Evolutionary conservation across 176 grass and related monocot genomes (phyloP).

Genomic region (Avena insularis): DNA sequence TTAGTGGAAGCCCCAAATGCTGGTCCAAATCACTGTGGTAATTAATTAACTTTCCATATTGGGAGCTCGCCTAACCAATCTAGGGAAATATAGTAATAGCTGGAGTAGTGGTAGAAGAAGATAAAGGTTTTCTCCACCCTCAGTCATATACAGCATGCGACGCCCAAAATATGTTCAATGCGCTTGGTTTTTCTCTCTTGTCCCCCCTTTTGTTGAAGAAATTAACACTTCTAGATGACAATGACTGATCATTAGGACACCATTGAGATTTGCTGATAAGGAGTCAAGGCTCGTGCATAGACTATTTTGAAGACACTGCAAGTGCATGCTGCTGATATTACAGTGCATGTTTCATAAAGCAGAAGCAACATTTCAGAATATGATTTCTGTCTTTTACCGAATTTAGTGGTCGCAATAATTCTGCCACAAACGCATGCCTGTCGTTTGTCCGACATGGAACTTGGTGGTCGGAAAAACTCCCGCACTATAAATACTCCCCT

Average conservation of each 20-base stretch:
- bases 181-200: not conserved
- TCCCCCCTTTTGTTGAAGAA: not conserved
- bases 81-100: conserved; percentile 21
- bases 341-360: not conserved
- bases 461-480: not conserved
- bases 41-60: not conserved
- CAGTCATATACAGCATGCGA: not conserved
- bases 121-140: not conserved
- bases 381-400: no score
- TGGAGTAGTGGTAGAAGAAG: not conserved
- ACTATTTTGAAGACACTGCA: not conserved
- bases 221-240: conserved; percentile 27
- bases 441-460: conserved; percentile 11
- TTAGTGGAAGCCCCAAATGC: not conserved
- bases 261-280: not conserved
- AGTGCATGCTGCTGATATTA: not conserved
- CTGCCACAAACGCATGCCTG: conserved; percentile 31
- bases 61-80: conserved; percentile 18
- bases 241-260: not conserved
- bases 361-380: not conserved
- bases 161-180: not conserved
- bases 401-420: not conserved
- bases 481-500: conserved; percentile 20
- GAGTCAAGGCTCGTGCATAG: not conserved
- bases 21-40: not conserved